phyloP scores from a whole-genome alignment of 805 yeast genomes.

The Candida morakotiae region DNA sequence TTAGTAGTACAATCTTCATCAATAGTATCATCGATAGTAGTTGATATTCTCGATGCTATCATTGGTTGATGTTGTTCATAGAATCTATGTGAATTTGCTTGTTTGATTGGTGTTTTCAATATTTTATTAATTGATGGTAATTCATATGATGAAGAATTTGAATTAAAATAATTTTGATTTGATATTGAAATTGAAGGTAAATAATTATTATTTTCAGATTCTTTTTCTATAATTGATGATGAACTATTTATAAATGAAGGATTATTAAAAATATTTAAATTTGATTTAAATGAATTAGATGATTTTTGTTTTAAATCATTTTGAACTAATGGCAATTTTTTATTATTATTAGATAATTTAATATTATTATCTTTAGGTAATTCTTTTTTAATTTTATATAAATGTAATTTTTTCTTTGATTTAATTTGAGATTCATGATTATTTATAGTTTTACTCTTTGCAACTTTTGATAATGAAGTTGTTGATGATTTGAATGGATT shows the following conservation, averaged over 20 bases:
- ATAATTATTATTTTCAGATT: background rate
- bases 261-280: constrained; percentile 3
- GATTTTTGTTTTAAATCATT: constrained; percentile 4
- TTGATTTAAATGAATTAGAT: background rate
- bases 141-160: constrained; percentile 1
- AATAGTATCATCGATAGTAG: constrained; percentile 18
- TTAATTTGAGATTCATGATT: background rate
- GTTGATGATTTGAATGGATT: background rate
- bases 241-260: background rate
- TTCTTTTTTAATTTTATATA: constrained; percentile 35
- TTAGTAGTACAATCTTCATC: constrained; percentile 23
- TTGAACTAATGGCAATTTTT: constrained; percentile 11
- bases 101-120: constrained; percentile 40
- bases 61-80: background rate
- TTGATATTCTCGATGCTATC: constrained; percentile 5
- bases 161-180: background rate
- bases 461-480: constrained; percentile 20
- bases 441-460: constrained; percentile 12
- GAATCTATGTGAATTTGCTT: constrained; percentile 13
- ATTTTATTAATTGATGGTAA: constrained; percentile 42
- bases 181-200: constrained; percentile 9
- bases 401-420: constrained; percentile 21
- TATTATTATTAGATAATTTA: no score
- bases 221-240: constrained; percentile 7
- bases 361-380: constrained; percentile 24